Evolutionary conservation across 2,329 filamentous ascomycete species (phyloP), one percentile per base, ranked within the genome.

Genomic region (Ceratocystis eucalypticola): DNA sequence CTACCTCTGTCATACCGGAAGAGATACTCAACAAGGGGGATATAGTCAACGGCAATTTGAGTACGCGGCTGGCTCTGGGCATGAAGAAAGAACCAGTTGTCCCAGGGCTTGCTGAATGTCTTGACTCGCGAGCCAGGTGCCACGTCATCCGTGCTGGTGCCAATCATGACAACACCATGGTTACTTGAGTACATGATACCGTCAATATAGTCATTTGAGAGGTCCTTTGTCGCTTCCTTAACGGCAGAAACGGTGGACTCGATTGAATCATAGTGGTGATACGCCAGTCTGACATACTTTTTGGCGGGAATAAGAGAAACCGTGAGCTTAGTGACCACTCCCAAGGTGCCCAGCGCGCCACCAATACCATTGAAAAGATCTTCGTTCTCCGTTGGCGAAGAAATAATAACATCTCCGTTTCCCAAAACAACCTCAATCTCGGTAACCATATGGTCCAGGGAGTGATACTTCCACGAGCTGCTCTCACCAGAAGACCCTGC

Each of bases 71-170:
- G 72, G n/a, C 78, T 74, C 69, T 83, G 75, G 1, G 82, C 86
- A 69, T 88, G 87, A 2, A 90, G 76, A 68, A 89, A 91, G 72
- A 89, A 89, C 88, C 88, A 91, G 0, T 85, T 83, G 69, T 91
- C 88, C 3, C 73, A 74, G 0, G 81, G 76, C 10, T 80, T 77
- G n/a, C 80, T 81, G 73, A 89, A 88, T 0, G 72, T 76, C 28
- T 74, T 75, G 0, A 75, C 70, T 57, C 72, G 72, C 2, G 69
- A 68, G 1, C 73, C 74, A 0, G 72, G 65, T 0, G 78, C 78
- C 0, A 78, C 68, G 0, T 76, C 72, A 63, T 87, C 77, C 0
- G 79, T 79, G 17, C 88, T 75, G 8, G 76, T 77, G 0, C 88
- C 88, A 0, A 80, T 78, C 72, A 87, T 86, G 55, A 89, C 75